Evolutionary conservation across 169 alveolate genomes (phyloP), one percentile per base, ranked within the genome.

Genomic region (Plasmodium gonderi): DNA sequence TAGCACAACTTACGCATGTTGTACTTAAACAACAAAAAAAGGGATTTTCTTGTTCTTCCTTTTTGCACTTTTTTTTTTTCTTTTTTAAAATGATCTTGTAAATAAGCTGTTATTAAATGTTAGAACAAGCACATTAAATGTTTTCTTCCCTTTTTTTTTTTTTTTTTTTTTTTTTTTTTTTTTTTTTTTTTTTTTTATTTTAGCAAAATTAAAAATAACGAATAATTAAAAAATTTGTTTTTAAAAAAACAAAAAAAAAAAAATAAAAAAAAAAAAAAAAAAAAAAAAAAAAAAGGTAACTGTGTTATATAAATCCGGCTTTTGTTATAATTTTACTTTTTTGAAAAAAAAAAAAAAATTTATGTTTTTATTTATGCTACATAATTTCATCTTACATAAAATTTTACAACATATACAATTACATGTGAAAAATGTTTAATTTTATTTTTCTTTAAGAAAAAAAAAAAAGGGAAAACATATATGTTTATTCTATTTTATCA

Each of bases 11-110:
- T 60, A 23, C 26, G 72, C 72, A 60, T 60, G 72, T 60, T 60
- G 26, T 36, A 60, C 2, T 5, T 60, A 5, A 17, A 23, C 36
- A 60, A 60, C 72, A 60, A 36, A 23, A 60, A 36, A 60, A 60
- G 72, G 72, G 9, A 29, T 78, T 78, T 49, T 51, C 87, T 49
- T 29, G 87, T 78, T 78, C 87, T 67, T 78, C 74, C 72, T 78
- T 78, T 51, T 78, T 78, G 69, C 75, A 45, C 69, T 31, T 51
- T 78, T 17, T 51, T 75, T 40, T 75, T 78, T 78, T 47, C 42
- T 78, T 60, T 60, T 60, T 60, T 20, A 60, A 78, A 64, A 26
- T 51, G 87, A 78, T 78, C 87, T 78, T 78, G 87, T 31, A 78
- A n/a, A 78, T 75, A 49, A 75, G 29, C 64, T 38, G 38, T n/a